phyloP scores from a whole-genome alignment of 441 rosid species.

The Kokia cookei region DNA sequence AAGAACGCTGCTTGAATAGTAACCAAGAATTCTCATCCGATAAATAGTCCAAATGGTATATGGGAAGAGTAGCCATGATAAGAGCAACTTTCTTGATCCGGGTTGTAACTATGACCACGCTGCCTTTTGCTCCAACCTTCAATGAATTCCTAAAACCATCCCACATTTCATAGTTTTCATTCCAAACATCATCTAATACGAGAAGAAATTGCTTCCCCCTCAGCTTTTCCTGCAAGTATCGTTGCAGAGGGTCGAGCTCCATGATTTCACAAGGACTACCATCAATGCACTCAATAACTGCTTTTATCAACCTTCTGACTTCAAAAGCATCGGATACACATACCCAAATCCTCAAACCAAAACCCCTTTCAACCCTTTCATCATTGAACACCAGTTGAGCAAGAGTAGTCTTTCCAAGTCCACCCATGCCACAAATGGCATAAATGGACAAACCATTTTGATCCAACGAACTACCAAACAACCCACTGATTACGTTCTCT shows the following conservation, averaged over 20 bases:
- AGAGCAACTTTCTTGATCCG: slow-evolving; percentile 1
- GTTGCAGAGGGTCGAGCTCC: neutral
- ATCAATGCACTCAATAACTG: neutral
- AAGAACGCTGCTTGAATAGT: neutral
- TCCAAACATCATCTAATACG: neutral
- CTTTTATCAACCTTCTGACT: neutral
- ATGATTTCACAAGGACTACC: neutral
- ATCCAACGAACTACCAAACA: neutral
- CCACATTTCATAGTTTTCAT: neutral
- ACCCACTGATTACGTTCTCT: neutral
- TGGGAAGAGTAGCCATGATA: slow-evolving; percentile 1
- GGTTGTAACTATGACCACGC: slow-evolving; percentile 1
- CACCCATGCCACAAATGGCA: slow-evolving; percentile 36
- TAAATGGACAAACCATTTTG: neutral
- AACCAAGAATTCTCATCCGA: neutral
- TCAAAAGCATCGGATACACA: slow-evolving; percentile 21
- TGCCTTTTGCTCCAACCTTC: slow-evolving; percentile 2
- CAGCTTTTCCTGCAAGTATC: neutral
- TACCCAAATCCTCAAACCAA: slow-evolving; percentile 31
- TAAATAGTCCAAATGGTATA: neutral
- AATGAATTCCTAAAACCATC: neutral
- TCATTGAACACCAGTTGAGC: slow-evolving; percentile 35
- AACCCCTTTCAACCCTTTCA: slow-evolving; percentile 21
- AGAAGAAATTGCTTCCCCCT: neutral
- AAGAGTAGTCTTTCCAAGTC: slow-evolving; percentile 33